Conservation (phyloP, 164 flowering plant species). For the Vitis riparia region DNA sequence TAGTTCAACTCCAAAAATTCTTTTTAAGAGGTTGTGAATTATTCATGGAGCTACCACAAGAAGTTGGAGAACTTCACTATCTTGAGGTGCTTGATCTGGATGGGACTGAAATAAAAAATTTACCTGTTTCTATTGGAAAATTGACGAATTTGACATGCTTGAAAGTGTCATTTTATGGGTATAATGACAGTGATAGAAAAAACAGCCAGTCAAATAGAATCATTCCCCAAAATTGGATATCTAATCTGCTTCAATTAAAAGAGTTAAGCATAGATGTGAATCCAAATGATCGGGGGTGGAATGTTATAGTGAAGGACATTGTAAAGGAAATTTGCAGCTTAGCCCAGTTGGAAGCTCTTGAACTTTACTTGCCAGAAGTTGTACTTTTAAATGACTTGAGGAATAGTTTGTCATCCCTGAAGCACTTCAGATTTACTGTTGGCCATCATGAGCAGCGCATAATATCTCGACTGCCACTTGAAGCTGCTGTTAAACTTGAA, state of each 20-base stretch:
- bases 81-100: slow-evolving; percentile 9
- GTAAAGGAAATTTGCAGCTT: background rate
- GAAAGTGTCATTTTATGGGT: background rate
- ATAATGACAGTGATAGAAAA: background rate
- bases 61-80: slow-evolving; percentile 2
- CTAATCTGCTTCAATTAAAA: background rate
- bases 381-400: background rate
- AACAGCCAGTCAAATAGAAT: background rate
- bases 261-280: slow-evolving; percentile 12
- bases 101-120: background rate
- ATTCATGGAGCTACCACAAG: background rate
- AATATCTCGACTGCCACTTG: background rate
- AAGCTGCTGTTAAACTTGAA: background rate
- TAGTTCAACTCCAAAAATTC: background rate
- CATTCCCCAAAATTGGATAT: slow-evolving; percentile 5
- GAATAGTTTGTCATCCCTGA: background rate
- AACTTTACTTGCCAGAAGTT: slow-evolving; percentile 4
- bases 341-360: background rate
- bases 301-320: background rate
- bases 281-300: slow-evolving; percentile 8
- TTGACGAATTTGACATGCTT: background rate
- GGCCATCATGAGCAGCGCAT: background rate
- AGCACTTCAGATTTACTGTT: background rate
- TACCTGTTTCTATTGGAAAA: background rate
- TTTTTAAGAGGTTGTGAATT: background rate